phyloP scores from a whole-genome alignment of 176 grass and related monocot genomes.

The Oryza nivara region DNA sequence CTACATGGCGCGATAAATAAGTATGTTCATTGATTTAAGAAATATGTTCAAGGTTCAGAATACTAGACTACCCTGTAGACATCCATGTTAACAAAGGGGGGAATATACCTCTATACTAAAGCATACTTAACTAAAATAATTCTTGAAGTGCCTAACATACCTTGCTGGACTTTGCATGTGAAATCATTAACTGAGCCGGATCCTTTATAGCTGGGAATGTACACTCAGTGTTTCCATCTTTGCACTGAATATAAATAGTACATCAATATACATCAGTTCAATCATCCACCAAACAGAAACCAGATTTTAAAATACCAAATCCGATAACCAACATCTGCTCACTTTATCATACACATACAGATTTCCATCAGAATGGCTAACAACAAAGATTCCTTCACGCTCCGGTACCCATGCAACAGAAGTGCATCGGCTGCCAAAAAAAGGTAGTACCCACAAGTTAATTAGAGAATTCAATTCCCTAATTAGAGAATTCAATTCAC shows the following conservation, averaged over 20 bases:
- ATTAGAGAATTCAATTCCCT: conserved; percentile 18
- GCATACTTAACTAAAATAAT: conserved; percentile 29
- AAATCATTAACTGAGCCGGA: conserved; percentile 64
- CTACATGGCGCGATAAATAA: background rate
- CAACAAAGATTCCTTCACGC: conserved; percentile 74
- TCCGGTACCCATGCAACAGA: conserved; percentile 87
- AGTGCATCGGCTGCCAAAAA: conserved; percentile 73
- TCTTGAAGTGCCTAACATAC: conserved; percentile 53
- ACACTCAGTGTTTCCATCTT: conserved; percentile 83
- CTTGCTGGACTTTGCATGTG: conserved; percentile 94
- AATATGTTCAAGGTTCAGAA: background rate
- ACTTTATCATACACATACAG: conserved; percentile 98
- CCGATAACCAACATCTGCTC: conserved; percentile 36
- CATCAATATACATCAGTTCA: conserved; percentile 26
- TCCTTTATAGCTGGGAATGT: conserved; percentile 84
- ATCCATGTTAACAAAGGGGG: conserved; percentile 12
- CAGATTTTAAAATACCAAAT: conserved; percentile 13
- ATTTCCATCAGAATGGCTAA: conserved; percentile 96
- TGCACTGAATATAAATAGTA: conserved; percentile 57
- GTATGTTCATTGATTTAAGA: conserved; percentile 5
- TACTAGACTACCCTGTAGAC: background rate
- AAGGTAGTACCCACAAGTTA: conserved; percentile 23
- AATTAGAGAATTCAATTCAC: conserved; percentile 17
- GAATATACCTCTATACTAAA: background rate
- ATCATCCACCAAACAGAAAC: conserved; percentile 25